Conservation (phyloP, 2,329 filamentous ascomycete genomes). For the Hymenoscyphus linearis region DNA sequence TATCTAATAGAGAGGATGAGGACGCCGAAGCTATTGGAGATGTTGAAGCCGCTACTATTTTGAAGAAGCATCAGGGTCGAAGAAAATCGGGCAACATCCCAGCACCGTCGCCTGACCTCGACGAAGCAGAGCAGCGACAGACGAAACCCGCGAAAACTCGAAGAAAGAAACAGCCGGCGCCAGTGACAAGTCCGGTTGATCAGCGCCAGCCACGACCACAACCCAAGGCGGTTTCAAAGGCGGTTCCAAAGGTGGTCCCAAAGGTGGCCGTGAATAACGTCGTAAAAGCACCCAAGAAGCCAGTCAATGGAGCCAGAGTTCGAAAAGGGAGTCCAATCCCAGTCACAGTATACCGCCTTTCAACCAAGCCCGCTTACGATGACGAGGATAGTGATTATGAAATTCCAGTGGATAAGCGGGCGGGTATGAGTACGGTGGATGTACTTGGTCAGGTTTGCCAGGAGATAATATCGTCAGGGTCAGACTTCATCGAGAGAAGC, state of each 20-base stretch:
- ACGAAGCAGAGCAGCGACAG: constrained; percentile 36
- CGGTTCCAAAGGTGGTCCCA: constrained; percentile 12
- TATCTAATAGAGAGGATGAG: constrained; percentile 26
- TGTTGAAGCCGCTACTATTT: constrained; percentile 32
- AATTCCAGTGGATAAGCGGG: constrained; percentile 46
- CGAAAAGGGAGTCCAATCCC: constrained; percentile 44
- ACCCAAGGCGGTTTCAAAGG: constrained; percentile 11
- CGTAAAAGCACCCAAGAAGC: constrained; percentile 24
- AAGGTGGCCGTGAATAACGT: constrained; percentile 26
- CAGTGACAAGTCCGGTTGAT: constrained; percentile 3
- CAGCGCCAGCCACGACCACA: constrained; percentile 21
- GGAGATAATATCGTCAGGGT: constrained; percentile 49
- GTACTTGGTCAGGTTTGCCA: constrained; percentile 57
- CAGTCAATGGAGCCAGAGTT: constrained; percentile 24
- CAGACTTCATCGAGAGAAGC: constrained; percentile 44
- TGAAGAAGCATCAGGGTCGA: constrained; percentile 37
- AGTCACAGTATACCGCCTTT: constrained; percentile 57
- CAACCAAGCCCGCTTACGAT: constrained; percentile 38
- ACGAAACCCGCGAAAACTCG: constrained; percentile 10
- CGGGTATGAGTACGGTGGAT: constrained; percentile 57
- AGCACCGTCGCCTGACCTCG: constrained; percentile 35
- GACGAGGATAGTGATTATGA: constrained; percentile 41
- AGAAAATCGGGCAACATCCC: constrained; percentile 20
- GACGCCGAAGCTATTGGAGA: constrained; percentile 31
- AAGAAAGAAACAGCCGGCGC: constrained; percentile 11